Conservation (phyloP, 352 stramenopile species). For the Globisporangium abappressorium region DNA sequence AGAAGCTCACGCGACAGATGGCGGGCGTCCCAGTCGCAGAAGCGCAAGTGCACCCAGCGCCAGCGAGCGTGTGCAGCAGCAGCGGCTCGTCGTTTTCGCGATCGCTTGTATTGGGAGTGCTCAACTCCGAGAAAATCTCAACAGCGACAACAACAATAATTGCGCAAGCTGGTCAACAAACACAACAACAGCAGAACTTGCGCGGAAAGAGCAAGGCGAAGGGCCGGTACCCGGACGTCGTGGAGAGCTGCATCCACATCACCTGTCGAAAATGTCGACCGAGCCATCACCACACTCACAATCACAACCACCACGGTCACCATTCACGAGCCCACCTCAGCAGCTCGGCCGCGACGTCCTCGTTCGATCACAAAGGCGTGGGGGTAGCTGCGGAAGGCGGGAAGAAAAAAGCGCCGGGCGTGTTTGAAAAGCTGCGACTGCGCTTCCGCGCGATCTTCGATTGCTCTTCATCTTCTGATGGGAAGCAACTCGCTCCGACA, state of each 20-base stretch:
- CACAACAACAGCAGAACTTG: not conserved
- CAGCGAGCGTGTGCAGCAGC: not conserved
- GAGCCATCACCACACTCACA: conserved; percentile 22
- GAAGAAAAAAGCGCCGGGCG: conserved; percentile 21
- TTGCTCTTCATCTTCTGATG: not conserved
- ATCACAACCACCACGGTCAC: not conserved
- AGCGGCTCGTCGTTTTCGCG: not conserved
- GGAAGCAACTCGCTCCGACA: not conserved
- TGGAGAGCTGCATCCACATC: conserved; percentile 71
- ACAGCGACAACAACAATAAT: not conserved
- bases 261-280: conserved; percentile 48
- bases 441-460: conserved; percentile 35
- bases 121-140: conserved; percentile 3
- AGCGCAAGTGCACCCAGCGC: conserved; percentile 36
- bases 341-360: not conserved
- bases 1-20: conserved; percentile 41
- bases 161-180: not conserved
- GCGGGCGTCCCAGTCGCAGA: conserved; percentile 28
- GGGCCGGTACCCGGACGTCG: conserved; percentile 47
- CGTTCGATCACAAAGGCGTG: not conserved
- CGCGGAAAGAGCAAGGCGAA: conserved; percentile 25
- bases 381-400: not conserved
- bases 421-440: conserved; percentile 44
- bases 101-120: not conserved
- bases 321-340: not conserved